phyloP scores from a whole-genome alignment of 2,329 filamentous ascomycete species.

The Alternaria sp. region DNA sequence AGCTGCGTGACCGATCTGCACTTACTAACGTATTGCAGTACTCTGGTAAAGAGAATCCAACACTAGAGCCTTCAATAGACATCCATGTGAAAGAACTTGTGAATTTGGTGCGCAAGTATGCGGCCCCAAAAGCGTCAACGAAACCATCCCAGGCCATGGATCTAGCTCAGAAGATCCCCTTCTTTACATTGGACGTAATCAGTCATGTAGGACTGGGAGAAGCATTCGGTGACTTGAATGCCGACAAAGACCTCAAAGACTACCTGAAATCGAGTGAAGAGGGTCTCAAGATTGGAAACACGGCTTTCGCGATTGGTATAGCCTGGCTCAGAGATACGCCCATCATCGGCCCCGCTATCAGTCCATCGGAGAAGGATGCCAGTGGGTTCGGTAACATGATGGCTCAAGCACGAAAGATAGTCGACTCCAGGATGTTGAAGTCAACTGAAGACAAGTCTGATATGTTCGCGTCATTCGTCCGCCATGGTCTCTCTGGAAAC shows the following conservation, averaged over 20 bases:
- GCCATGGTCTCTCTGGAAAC: conserved; percentile 51
- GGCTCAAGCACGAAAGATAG: conserved; percentile 35
- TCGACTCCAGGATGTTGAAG: conserved; percentile 54
- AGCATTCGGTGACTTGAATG: conserved; percentile 59
- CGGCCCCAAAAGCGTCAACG: conserved; percentile 21
- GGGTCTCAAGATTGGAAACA: conserved; percentile 37
- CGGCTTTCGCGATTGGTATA: conserved; percentile 34
- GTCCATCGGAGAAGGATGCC: conserved; percentile 46
- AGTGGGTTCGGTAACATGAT: conserved; percentile 43
- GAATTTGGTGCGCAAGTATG: conserved; percentile 58
- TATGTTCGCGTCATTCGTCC: conserved; percentile 62
- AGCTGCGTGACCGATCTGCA: neutral
- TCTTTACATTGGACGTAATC: conserved; percentile 64
- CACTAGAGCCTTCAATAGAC: conserved; percentile 59
- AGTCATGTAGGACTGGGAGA: conserved; percentile 60
- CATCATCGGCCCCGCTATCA: conserved; percentile 35
- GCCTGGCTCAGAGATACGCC: conserved; percentile 31
- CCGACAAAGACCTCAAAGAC: conserved; percentile 57
- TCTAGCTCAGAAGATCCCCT: conserved; percentile 55
- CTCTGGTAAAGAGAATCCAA: conserved; percentile 61
- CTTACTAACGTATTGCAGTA: conserved; percentile 48
- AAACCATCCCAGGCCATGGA: conserved; percentile 52
- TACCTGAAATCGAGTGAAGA: conserved; percentile 55
- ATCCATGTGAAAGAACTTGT: conserved; percentile 55
- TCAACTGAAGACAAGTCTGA: conserved; percentile 53